These are phyloP conservation scores for Solanum arcanum DNA, from an alignment of 257 asterid genomes.

Conservation along the genomic window DNA sequence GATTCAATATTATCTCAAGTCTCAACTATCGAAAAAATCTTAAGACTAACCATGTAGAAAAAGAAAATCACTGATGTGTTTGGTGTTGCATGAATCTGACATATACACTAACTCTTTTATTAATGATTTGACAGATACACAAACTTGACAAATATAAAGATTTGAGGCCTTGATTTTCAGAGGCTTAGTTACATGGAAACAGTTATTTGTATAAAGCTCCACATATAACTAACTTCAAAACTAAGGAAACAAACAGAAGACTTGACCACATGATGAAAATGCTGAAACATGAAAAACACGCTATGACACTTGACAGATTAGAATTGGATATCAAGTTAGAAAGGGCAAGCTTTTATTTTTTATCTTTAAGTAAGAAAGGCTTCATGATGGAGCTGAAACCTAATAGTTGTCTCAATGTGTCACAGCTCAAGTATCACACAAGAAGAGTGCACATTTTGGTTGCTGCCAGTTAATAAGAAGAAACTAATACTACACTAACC, in stretches of 20 bases:
- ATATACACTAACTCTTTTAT: background rate
- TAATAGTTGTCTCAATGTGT: background rate
- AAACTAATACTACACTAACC: constrained; percentile 20
- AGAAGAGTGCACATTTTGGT: background rate
- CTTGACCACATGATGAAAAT: background rate
- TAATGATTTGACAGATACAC: background rate
- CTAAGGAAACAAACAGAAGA: background rate
- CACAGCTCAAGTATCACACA: background rate
- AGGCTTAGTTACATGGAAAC: background rate
- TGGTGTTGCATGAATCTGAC: background rate
- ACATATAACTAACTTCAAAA: background rate
- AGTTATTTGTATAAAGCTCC: background rate
- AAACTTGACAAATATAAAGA: background rate
- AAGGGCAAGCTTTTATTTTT: background rate
- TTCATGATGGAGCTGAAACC: background rate
- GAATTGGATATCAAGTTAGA: background rate
- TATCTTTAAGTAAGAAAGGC: background rate
- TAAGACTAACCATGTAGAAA: background rate
- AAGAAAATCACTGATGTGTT: background rate
- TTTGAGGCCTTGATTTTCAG: background rate
- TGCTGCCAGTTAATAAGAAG: background rate
- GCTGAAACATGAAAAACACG: background rate
- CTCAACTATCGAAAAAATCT: background rate
- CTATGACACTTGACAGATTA: background rate
- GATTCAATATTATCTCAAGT: background rate